Base-by-base conservation (phyloP, 768 basidiomycete genomes). In the Podaxis sp. region DNA sequence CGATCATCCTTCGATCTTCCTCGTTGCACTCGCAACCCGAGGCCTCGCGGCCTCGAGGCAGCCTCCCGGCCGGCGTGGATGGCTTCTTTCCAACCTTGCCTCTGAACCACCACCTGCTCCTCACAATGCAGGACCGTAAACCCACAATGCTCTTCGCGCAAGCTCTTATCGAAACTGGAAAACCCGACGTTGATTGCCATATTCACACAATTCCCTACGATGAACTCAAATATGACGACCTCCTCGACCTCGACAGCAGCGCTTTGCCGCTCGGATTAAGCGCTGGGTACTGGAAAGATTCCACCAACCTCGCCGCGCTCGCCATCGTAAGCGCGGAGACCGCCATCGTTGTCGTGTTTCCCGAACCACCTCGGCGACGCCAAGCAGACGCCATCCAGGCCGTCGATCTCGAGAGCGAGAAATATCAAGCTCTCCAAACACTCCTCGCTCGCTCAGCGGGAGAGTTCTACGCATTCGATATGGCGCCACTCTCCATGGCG, bases 381-480 rank as follows among this genome's bases (percentile, higher is more conserved):
- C 57, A 55, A 29, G 62, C 60, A 17, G 56, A 62, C 4, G 37
- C 40, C 22, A 8, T 29, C 4, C 49, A 17, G 4, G 33, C 58
- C 17, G n/a, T 52, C 50, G 27, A 51, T 63, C 46, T 61, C 24
- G 61, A 49, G 33, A 62, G 53, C 37, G 61, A 62, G 37, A 15
- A 47, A 13, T 62, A 62, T 22, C 61, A 62, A 38, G 33, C 43
- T 12, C 51, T 62, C 8, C 22, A 80, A 2, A 66, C 69, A 5
- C 67, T 88, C 27, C 73, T 88, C 2, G 81, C 79, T 68, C 80
- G 80, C 57, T 55, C 72, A 1, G 71, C 70, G 7, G 79, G 79
- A 51, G 77, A 79, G 13, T 68, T 85, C 49, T 80, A 78, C 51
- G 84, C 82, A 0, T 88, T 89, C 66, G 82, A 85, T 67, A 76